Percentiles rank a stretch among this genome's conserved stretches.
These are phyloP conservation scores for Fonsecaea multimorphosa DNA, from an alignment of 2,329 filamentous ascomycete genomes.

Conservation along the genomic window DNA sequence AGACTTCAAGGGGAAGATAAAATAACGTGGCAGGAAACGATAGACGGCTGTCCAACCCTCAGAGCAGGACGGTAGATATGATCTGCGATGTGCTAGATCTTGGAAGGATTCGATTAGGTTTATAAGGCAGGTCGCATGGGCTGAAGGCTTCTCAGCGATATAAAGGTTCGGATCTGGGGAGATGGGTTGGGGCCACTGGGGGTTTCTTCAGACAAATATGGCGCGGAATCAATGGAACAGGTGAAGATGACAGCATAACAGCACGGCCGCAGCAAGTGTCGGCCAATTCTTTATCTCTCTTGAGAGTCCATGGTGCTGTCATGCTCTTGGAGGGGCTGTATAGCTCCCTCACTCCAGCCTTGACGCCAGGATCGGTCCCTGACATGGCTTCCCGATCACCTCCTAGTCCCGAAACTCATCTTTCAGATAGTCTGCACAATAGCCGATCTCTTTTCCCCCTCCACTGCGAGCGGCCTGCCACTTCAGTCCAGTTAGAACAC, in stretches of 20 bases:
- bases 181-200: background rate
- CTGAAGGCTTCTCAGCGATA: background rate
- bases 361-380: background rate
- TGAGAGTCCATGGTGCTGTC: background rate
- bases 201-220: background rate
- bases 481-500: background rate
- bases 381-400: background rate
- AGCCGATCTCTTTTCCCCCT: background rate
- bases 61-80: background rate
- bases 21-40: background rate
- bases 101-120: background rate
- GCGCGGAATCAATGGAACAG: background rate
- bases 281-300: background rate
- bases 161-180: background rate
- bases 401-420: background rate
- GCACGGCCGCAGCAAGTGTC: background rate
- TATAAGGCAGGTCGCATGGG: background rate
- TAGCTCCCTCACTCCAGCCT: background rate
- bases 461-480: background rate
- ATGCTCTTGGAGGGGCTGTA: background rate
- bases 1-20: background rate
- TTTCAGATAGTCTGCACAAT: background rate
- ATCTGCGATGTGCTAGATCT: background rate
- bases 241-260: background rate
- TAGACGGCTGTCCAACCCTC: background rate